phyloP scores from a whole-genome alignment of 2,329 filamentous ascomycete species.

The Stagonosporopsis rhizophila region DNA sequence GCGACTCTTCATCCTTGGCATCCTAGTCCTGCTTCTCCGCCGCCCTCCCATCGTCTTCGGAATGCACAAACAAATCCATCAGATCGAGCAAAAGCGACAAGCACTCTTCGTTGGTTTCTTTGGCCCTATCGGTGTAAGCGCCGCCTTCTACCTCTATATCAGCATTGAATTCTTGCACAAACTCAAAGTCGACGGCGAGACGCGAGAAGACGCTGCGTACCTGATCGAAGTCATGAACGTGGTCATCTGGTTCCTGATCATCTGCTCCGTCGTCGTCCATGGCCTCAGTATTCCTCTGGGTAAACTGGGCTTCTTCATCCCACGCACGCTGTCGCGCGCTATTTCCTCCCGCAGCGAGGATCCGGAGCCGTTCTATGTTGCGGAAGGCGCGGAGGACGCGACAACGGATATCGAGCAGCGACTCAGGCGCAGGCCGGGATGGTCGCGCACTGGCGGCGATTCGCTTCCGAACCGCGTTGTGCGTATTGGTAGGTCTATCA shows the following conservation, averaged over 20 bases:
- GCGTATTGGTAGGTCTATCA: constrained; percentile 46
- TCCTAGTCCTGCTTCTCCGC: constrained; percentile 78
- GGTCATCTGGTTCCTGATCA: constrained; percentile 84
- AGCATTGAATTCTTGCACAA: constrained; percentile 74
- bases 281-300: constrained; percentile 81
- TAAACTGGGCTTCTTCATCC: constrained; percentile 68
- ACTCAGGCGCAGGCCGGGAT: constrained; percentile 35
- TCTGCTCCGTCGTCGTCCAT: constrained; percentile 86
- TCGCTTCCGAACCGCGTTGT: constrained; percentile 39
- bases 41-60: constrained; percentile 78
- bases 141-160: constrained; percentile 88
- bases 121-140: constrained; percentile 88
- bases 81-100: constrained; percentile 77
- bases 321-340: constrained; percentile 66
- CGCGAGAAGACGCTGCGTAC: constrained; percentile 69
- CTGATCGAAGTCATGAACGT: constrained; percentile 72
- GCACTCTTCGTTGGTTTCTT: constrained; percentile 92
- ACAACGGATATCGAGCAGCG: constrained; percentile 32
- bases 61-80: constrained; percentile 77
- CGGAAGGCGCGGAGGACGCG: constrained; percentile 21
- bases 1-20: constrained; percentile 74
- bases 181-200: constrained; percentile 64
- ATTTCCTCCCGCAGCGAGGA: constrained; percentile 31
- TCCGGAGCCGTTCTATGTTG: constrained; percentile 42
- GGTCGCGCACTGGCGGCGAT: constrained; percentile 28